Evolutionary conservation across 2,329 filamentous ascomycete species (phyloP), one percentile per base, ranked within the genome.

Genomic region (Calonectria ilicicola): DNA sequence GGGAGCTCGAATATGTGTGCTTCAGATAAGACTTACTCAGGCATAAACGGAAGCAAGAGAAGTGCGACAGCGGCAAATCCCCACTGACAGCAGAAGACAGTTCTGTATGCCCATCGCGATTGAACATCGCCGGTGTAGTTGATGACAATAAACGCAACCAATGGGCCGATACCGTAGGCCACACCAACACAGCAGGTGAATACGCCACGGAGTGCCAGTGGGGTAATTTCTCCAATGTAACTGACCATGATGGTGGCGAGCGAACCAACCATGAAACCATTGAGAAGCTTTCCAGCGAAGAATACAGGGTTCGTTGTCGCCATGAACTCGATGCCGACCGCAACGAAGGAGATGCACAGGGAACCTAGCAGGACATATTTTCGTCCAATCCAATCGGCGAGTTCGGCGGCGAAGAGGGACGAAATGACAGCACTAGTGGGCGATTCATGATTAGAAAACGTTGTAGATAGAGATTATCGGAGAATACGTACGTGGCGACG

Each of bases 181-280:
- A 75, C 67, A 40, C 67, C 73, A 6, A 75, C 67, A 2, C 62
- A 62, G 40, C 71, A 73, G 10, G 71, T 75, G 4, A 75, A 73
- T 2, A 75, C 60, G 19, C 73, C 73, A 27, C 71, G 73, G 3
- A 75, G 71, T 2, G 73, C 71, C 2, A 75, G 26, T n/a, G 73
- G 73, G 0, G 71, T 49, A 23, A 75, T 67, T 67, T 75, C 73
- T 65, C 73, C 63, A 7, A 75, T 74, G 23, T 75, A 75, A 26
- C 65, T 70, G 27, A 74, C 49, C 73, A 72, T 72, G 19, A 65
- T 69, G 4, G 72, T 72, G 8, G 46, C 68, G 14, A 75, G 46
- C 3, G 53, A n/a, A 21, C 73, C 73, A 19, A 70, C 60, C 68
- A 70, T 70, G 21, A 75, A 62, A 7, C 72, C 69, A 21, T 74